Conservation (phyloP, 1,284 basidiomycete genomes). For the Blastosporella zonata region DNA sequence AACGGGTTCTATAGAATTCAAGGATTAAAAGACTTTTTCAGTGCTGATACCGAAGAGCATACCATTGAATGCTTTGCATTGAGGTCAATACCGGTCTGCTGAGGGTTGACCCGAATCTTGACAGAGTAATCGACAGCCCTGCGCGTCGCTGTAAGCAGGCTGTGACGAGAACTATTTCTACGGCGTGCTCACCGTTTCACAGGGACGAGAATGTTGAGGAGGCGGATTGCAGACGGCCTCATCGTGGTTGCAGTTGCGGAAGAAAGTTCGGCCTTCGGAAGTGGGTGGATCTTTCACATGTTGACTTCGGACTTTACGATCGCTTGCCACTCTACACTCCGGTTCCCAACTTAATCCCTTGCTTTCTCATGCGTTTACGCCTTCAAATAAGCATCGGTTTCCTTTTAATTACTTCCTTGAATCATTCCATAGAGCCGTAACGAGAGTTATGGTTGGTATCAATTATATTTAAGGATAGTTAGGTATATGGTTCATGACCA, state of each 20-base stretch:
- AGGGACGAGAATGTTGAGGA: conserved; percentile 89
- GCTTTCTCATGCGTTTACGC: too few relatives aligned
- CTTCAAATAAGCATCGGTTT: too few relatives aligned
- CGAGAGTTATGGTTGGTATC: background rate
- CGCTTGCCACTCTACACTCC: background rate
- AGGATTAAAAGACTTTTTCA: background rate
- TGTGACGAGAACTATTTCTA: conserved; percentile 25
- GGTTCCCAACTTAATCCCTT: too few relatives aligned
- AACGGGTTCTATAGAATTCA: conserved; percentile 81
- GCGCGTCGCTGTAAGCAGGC: conserved; percentile 4
- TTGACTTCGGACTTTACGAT: background rate
- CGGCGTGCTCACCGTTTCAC: conserved; percentile 72
- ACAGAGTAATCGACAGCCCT: conserved; percentile 83
- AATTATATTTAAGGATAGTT: background rate
- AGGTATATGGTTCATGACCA: background rate
- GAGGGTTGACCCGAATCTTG: conserved; percentile 92
- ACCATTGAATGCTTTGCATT: conserved; percentile 99
- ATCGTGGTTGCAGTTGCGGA: conserved; percentile 37
- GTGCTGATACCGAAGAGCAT: conserved; percentile 24
- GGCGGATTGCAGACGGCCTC: conserved; percentile 68
- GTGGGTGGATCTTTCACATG: conserved; percentile 15
- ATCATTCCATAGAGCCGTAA: background rate
- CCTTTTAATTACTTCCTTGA: too few relatives aligned
- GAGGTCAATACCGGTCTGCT: conserved; percentile 90
- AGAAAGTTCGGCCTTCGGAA: conserved; percentile 16